Evolutionary conservation across 2,329 filamentous ascomycete species (phyloP).

Genomic region (Monilinia laxa): DNA sequence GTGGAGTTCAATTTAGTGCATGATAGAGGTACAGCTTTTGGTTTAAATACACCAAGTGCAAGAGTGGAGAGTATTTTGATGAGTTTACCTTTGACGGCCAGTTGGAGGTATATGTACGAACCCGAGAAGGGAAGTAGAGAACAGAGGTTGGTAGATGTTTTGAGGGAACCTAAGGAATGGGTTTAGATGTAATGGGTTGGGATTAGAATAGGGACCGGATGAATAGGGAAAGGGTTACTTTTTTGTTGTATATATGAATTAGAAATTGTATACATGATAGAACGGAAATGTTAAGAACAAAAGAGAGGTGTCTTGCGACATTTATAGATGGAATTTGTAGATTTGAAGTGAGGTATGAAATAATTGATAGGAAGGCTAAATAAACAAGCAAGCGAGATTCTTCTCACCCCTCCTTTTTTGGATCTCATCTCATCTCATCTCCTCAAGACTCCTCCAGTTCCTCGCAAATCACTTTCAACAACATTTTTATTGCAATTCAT

Average conservation of each 20-base stretch:
- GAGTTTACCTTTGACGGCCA: conserved; percentile 89
- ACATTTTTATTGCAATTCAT: neutral
- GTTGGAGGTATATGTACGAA: conserved; percentile 95
- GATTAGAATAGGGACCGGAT: neutral
- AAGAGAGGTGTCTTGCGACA: neutral
- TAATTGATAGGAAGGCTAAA: neutral
- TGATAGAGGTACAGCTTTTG: conserved; percentile 92
- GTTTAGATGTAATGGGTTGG: conserved; percentile 46
- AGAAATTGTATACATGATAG: conserved; percentile 15
- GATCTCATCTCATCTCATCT: neutral
- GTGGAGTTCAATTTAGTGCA: conserved; percentile 99
- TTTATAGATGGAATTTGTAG: neutral
- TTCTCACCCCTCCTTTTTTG: conserved; percentile 3
- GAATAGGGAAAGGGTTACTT: neutral
- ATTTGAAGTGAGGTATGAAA: neutral
- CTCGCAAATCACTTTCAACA: neutral
- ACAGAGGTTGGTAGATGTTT: conserved; percentile 73
- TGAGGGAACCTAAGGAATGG: conserved; percentile 66
- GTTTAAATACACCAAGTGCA: conserved; percentile 86
- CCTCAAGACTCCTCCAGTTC: neutral
- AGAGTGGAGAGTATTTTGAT: conserved; percentile 96
- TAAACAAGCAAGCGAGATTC: conserved; percentile 11
- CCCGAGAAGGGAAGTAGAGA: conserved; percentile 74
- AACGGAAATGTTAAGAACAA: neutral
- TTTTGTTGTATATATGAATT: conserved; percentile 20